Base-by-base conservation (phyloP, 192 early-diverging fungal genomes). In the Coemansia sp. region DNA sequence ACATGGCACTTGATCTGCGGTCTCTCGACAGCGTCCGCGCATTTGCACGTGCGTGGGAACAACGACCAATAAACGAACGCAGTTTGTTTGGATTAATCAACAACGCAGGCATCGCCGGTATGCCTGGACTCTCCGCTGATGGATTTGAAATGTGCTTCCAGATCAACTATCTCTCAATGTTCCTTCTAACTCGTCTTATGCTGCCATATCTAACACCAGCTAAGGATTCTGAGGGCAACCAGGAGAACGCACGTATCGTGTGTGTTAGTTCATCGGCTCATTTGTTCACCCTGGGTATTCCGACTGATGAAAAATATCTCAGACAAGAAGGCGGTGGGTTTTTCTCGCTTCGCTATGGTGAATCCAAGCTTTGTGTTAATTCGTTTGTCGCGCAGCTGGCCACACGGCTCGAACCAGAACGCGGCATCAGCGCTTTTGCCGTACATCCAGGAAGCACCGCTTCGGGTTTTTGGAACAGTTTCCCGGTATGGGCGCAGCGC, bases 131-230 rank as follows among this genome's bases (percentile, higher is more conserved):
- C 52, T 74, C 80, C 51, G 66, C 74, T 2, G 80, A 82, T 62
- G 80, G 80, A 14, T 82, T 76, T 48, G 80, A 82, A 38, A 63
- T 76, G 70, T 76, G 75, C 67, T 82, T 76, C 67, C 74, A 77
- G 61, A 72, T 76, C 63, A 76, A 82, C 66, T 82, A 82, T 48
- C 68, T 82, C 67, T 72, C 74, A 6, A 82, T 77, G 71, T 66
- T 77, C 56, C 68, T 82, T n/a, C 68, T 82, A 34, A 82, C 80
- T 0, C 73, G 75, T 10, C 65, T 77, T 3, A 56, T 82, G 60
- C 71, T 82, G 42, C 71, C 70, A 7, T 60, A 67, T 30, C 5
- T 82, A 28, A 4, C 42, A 17, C 56, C 68, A 11, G 12, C 42
- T 2, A 2, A 25, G 25, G 30, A 55, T 0, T 14, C 25, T 0